Evolutionary conservation across 192 early-diverging fungal species (phyloP), one percentile per base, ranked within the genome.

Genomic region (Backusella sp.): DNA sequence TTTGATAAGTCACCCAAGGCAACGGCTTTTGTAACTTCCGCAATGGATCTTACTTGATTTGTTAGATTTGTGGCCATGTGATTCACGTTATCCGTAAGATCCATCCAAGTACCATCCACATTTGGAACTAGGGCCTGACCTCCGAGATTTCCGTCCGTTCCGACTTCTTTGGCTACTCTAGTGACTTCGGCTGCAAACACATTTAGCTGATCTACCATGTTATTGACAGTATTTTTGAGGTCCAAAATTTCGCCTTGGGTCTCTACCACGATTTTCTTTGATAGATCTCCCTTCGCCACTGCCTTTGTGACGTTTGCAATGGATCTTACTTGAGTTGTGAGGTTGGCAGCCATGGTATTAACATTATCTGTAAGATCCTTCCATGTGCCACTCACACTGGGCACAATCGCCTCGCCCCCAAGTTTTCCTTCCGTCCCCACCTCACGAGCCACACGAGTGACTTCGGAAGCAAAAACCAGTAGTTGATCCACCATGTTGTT

Each of bases 401-500:
- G 74, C 3, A 90, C 89, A 12, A 79, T 74, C 11, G 88, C 89
- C 53, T 89, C 86, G 4, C 86, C 89, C 5, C 72, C 72, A 15
- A 73, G 74, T 2, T 73, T 79, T 8, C 88, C 88, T 19, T 88
- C 85, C 2, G 87, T 88, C 6, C 88, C 88, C 30, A 90, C 88
- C 71, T 90, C 73, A 34, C 42, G 41, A 26, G 73, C 41, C 21
- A 74, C 73, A 44, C 73, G 62, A 46, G 73, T 74, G 73, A 90
- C 89, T 73, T 88, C 85, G 11, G 77, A 78, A 0, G 89, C 84
- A 74, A 86, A 88, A 3, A 86, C 85, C n/a, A 91, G 89, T 41
- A 95, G 82, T 81, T 49, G 91, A 76, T 78, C 90, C 85, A 94
- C 91, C 92, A 95, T 95, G 62, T 91, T 85, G 77, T 95, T 92